Base-by-base conservation (phyloP, 441 rosid genomes). In the Pelargonium australe region DNA sequence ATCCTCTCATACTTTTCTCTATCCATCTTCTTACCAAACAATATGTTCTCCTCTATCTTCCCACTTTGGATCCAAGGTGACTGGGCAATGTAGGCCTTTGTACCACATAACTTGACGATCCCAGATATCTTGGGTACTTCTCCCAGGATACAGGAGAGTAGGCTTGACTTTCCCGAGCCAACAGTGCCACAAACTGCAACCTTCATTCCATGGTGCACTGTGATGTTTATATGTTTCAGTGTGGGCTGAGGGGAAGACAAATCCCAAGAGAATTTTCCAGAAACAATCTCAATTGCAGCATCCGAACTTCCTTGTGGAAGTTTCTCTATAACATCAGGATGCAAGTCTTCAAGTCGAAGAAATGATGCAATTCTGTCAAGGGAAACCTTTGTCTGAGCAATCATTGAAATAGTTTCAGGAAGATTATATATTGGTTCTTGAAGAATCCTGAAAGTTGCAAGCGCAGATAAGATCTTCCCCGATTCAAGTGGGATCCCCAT, bases 31-130 rank as follows among this genome's bases (percentile, higher is more conserved):
- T 80, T 77, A 31, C 98, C 92, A 72, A 92, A 92, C 75, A 88
- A 73, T 45, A 90, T 84, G 76, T 92, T 92, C 25, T 87, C 93
- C 75, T 86, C 90, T 23, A 92, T 83, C 75, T 76, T 88, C 47
- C 96, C 89, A 65, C 96, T 88, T 76, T 87, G 95, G 70, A 88
- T 90, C 98, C 98, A 92, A 23, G 96, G 90, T 16, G 95, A 87
- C 74, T 88, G 96, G 47, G 95, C 79, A 74, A 87, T 87, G 57
- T 85, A 91, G 14, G 95, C 97, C 77, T 87, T 85, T 53, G 76
- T 78, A 49, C 97, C 95, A 66, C 82, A 83, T 47, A 85, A n/a
- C 71, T 70, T 82, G 17, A 81, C 17, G 4, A 73, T 68, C 19
- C 87, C 86, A 0, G 89, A 83, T 69, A 80, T 66, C 73, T 79